Percentiles rank a stretch among this genome's conserved stretches.
Evolutionary conservation across 2,329 filamentous ascomycete genomes (phyloP).

Genomic region (Myriosclerotinia duriaeana): DNA sequence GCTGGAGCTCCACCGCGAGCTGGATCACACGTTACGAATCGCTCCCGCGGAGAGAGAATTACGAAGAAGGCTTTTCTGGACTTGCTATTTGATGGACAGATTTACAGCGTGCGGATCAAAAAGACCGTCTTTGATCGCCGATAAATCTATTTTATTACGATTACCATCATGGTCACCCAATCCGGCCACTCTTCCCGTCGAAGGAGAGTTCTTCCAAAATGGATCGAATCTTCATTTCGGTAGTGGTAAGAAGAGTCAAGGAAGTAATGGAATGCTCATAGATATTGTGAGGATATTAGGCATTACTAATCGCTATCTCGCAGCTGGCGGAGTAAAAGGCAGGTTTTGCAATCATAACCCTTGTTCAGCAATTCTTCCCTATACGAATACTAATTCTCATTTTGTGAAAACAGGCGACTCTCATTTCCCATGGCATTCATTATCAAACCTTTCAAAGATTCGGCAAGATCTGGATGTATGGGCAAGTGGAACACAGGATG

Average conservation of each 20-base stretch:
- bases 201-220: conserved; percentile 79
- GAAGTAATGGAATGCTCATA: conserved; percentile 77
- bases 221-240: conserved; percentile 72
- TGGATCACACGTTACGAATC: conserved; percentile 61
- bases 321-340: conserved; percentile 75
- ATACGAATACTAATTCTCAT: conserved; percentile 18
- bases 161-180: conserved; percentile 72
- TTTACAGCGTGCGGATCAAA: conserved; percentile 80
- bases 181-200: conserved; percentile 59
- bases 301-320: conserved; percentile 79
- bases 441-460: conserved; percentile 83
- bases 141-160: conserved; percentile 72
- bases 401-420: conserved; percentile 61
- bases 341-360: conserved; percentile 12
- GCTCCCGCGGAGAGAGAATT: conserved; percentile 71
- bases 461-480: conserved; percentile 81
- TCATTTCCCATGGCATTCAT: conserved; percentile 86
- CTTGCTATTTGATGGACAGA: conserved; percentile 83
- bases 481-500: conserved; percentile 77
- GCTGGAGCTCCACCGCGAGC: conserved; percentile 76
- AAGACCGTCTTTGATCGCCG: conserved; percentile 74
- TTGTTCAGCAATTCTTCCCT: neutral
- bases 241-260: conserved; percentile 67
- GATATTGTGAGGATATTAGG: conserved; percentile 82
- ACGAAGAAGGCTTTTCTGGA: conserved; percentile 81